Percentiles rank a stretch among this genome's conserved stretches.
Evolutionary conservation across 306 rosid species (phyloP).

Genomic region (Cicer arietinum): DNA sequence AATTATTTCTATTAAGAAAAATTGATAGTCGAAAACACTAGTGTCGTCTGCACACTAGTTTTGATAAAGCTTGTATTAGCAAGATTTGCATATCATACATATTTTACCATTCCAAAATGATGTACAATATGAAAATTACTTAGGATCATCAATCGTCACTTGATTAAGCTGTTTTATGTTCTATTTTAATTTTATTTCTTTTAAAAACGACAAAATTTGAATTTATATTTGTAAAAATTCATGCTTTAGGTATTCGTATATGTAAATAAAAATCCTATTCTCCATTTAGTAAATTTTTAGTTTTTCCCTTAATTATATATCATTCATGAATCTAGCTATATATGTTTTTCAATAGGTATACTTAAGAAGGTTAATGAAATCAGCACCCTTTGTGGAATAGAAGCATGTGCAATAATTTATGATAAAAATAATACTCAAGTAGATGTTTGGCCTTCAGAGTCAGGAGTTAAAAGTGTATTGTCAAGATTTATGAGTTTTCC

Average conservation of each 20-base stretch:
- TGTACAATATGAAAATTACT: too few species aligned
- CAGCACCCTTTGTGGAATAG: not conserved
- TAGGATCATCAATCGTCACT: too few species aligned
- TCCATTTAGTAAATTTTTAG: not conserved
- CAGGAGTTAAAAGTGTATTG: not conserved
- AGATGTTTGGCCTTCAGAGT: conserved; percentile 47
- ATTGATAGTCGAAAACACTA: too few species aligned
- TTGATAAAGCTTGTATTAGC: not conserved
- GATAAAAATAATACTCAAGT: conserved; percentile 32
- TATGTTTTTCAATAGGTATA: not conserved
- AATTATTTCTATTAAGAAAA: too few species aligned
- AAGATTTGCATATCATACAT: not conserved
- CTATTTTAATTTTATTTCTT: too few species aligned
- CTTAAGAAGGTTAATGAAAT: conserved; percentile 23
- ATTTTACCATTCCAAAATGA: too few species aligned
- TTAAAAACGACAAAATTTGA: too few species aligned
- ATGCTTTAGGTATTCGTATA: too few species aligned
- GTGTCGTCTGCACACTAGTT: too few species aligned
- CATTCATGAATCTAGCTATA: not conserved
- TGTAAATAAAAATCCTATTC: too few species aligned
- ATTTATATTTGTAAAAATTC: not conserved
- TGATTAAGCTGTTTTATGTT: too few species aligned
- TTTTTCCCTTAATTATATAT: not conserved
- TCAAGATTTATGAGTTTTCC: not conserved
- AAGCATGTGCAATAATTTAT: too few species aligned